These are phyloP conservation scores for Aspergillus tamarii DNA, from an alignment of 2,329 filamentous ascomycete species.

Conservation along the genomic window DNA sequence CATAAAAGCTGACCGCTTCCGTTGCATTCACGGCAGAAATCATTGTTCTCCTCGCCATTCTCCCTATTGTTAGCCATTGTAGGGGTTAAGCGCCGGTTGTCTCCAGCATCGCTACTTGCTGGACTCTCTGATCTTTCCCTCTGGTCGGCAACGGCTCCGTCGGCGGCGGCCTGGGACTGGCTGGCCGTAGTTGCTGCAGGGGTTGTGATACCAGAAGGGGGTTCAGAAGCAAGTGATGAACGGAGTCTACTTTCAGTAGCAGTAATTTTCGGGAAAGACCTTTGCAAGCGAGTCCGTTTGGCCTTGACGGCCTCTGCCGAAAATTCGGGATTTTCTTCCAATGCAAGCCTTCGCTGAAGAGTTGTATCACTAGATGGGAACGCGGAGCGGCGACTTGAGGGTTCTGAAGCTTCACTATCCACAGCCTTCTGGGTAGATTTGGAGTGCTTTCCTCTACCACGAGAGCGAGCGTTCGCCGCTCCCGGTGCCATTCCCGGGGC, in stretches of 20 bases:
- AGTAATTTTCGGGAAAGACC: slow-evolving; percentile 24
- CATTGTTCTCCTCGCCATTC: slow-evolving; percentile 70
- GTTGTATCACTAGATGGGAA: slow-evolving; percentile 28
- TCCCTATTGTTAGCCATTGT: slow-evolving; percentile 12
- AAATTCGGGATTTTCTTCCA: slow-evolving; percentile 34
- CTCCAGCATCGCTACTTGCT: slow-evolving; percentile 28
- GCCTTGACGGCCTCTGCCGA: slow-evolving; percentile 28
- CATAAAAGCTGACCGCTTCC: slow-evolving; percentile 84
- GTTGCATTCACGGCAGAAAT: slow-evolving; percentile 85
- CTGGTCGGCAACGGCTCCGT: background rate
- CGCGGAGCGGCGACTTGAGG: slow-evolving; percentile 18
- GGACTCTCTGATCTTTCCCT: slow-evolving; percentile 22
- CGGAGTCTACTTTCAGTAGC: slow-evolving; percentile 30
- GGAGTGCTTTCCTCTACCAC: slow-evolving; percentile 26
- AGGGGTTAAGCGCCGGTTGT: slow-evolving; percentile 27
- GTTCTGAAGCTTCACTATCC: slow-evolving; percentile 17
- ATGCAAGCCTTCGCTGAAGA: slow-evolving; percentile 31
- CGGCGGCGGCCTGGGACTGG: slow-evolving; percentile 1
- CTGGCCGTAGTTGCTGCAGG: slow-evolving; percentile 6
- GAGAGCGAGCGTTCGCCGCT: slow-evolving; percentile 19
- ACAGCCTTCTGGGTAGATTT: slow-evolving; percentile 33
- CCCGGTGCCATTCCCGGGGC: slow-evolving; percentile 27
- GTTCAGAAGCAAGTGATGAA: slow-evolving; percentile 24
- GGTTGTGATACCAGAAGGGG: slow-evolving; percentile 17
- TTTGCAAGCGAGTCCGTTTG: slow-evolving; percentile 31